Conservation (phyloP, 371 early-diverging fungal genomes). For the Mucor circinelloides region DNA sequence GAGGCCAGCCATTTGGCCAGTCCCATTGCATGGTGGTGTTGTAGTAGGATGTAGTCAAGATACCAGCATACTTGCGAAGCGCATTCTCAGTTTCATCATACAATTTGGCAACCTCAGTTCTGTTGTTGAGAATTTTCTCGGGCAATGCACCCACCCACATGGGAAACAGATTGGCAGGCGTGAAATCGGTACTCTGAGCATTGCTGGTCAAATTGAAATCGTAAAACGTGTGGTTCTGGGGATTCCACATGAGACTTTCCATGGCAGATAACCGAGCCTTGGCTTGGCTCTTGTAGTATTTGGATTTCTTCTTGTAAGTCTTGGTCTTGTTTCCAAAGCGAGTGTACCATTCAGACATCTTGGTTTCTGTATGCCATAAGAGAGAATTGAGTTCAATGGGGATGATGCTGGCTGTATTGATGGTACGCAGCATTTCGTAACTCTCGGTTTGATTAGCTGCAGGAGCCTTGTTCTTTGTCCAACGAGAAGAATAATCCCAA, state of each 20-base stretch:
- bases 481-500: slow-evolving; percentile 86
- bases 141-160: slow-evolving; percentile 54
- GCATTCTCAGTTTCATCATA: slow-evolving; percentile 36
- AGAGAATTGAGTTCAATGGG: slow-evolving; percentile 90
- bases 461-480: slow-evolving; percentile 51
- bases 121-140: slow-evolving; percentile 24
- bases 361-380: slow-evolving; percentile 71
- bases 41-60: slow-evolving; percentile 66
- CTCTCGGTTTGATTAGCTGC: slow-evolving; percentile 22
- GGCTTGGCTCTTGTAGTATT: slow-evolving; percentile 43
- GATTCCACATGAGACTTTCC: slow-evolving; percentile 57
- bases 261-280: slow-evolving; percentile 44
- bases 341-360: slow-evolving; percentile 57
- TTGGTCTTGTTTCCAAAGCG: slow-evolving; percentile 22
- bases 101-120: slow-evolving; percentile 17
- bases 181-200: slow-evolving; percentile 32
- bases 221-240: slow-evolving; percentile 43
- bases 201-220: slow-evolving; percentile 58
- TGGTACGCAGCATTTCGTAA: slow-evolving; percentile 46
- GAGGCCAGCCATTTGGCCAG: slow-evolving; percentile 85
- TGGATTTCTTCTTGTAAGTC: slow-evolving; percentile 20
- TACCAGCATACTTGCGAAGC: slow-evolving; percentile 56
- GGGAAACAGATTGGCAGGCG: slow-evolving; percentile 48
- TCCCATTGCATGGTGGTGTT: slow-evolving; percentile 86
- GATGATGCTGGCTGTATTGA: slow-evolving; percentile 67